Conservation (phyloP, 2,329 filamentous ascomycete genomes). For the Ophiostoma montium region DNA sequence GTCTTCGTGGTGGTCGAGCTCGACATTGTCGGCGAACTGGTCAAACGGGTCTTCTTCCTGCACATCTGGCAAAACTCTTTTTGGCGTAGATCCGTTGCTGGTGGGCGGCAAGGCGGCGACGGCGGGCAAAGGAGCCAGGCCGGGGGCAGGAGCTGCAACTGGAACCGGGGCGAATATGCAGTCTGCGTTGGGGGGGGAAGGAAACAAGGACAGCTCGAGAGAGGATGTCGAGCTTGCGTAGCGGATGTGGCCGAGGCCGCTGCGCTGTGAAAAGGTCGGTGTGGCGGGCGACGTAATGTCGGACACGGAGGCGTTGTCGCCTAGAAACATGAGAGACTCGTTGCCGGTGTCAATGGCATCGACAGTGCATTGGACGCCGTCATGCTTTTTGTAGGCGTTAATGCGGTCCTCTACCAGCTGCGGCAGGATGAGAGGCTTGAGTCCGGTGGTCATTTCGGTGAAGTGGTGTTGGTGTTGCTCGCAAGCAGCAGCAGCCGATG, state of each 20-base stretch:
- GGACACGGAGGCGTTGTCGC: constrained; percentile 41
- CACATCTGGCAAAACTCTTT: constrained; percentile 63
- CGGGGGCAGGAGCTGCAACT: constrained; percentile 17
- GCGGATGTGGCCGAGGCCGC: constrained; percentile 35
- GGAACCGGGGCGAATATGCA: constrained; percentile 35
- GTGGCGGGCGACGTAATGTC: constrained; percentile 57
- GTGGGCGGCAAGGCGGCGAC: not conserved
- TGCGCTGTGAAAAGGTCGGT: constrained; percentile 45
- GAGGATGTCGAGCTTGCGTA: constrained; percentile 67
- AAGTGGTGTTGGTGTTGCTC: not conserved
- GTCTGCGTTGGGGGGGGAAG: constrained; percentile 25
- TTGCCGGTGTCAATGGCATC: constrained; percentile 16
- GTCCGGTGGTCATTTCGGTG: constrained; percentile 29
- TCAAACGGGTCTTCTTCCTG: constrained; percentile 75
- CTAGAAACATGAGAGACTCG: constrained; percentile 28
- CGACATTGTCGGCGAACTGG: constrained; percentile 29
- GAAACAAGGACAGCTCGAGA: constrained; percentile 41
- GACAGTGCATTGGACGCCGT: constrained; percentile 17
- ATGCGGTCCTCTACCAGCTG: constrained; percentile 36
- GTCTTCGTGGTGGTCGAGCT: not conserved
- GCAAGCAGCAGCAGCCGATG: not conserved
- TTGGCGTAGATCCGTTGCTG: constrained; percentile 32
- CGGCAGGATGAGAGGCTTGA: constrained; percentile 40
- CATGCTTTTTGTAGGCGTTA: constrained; percentile 21
- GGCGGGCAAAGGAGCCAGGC: constrained; percentile 24